Conservation (phyloP, 1,284 basidiomycete species). For the Pascua sp. region DNA sequence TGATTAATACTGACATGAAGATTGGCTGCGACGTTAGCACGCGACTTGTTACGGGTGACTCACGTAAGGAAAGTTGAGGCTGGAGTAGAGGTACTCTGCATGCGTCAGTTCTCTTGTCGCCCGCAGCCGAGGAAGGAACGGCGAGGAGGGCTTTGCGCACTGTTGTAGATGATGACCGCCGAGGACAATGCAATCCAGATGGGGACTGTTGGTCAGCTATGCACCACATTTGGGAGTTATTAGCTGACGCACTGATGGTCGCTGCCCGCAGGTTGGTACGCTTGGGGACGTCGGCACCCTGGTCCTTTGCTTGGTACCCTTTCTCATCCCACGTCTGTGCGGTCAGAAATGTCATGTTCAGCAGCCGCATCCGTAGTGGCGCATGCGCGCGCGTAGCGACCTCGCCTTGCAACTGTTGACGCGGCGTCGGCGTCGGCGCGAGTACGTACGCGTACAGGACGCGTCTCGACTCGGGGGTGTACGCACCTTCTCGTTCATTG, state of each 20-base stretch:
- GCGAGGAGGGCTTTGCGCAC: conserved; percentile 17
- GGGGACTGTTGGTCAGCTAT: conserved; percentile 30
- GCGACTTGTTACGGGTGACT: conserved; percentile 7
- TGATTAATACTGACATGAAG: conserved; percentile 47
- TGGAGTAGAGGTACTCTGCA: conserved; percentile 71
- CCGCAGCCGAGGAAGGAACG: too few species aligned
- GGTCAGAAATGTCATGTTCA: too few species aligned
- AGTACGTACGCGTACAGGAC: too few species aligned
- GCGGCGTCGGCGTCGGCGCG: too few species aligned
- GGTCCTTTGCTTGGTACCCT: conserved; percentile 1
- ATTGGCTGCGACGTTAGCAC: conserved; percentile 36
- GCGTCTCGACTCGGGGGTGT: too few species aligned
- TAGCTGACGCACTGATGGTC: conserved; percentile 13
- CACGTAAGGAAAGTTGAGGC: conserved; percentile 67
- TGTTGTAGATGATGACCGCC: conserved; percentile 94
- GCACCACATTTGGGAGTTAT: background rate
- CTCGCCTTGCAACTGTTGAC: too few species aligned
- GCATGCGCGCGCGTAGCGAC: too few species aligned
- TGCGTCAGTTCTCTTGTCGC: background rate
- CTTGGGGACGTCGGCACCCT: background rate
- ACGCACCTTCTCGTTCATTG: too few species aligned
- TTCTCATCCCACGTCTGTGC: background rate
- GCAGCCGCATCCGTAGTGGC: too few species aligned
- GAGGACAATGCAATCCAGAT: conserved; percentile 76
- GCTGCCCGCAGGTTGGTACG: conserved; percentile 12